Evolutionary conservation across 2,329 filamentous ascomycete genomes (phyloP), one percentile per base, ranked within the genome.

Genomic region (Emericellopsis cladophorae): DNA sequence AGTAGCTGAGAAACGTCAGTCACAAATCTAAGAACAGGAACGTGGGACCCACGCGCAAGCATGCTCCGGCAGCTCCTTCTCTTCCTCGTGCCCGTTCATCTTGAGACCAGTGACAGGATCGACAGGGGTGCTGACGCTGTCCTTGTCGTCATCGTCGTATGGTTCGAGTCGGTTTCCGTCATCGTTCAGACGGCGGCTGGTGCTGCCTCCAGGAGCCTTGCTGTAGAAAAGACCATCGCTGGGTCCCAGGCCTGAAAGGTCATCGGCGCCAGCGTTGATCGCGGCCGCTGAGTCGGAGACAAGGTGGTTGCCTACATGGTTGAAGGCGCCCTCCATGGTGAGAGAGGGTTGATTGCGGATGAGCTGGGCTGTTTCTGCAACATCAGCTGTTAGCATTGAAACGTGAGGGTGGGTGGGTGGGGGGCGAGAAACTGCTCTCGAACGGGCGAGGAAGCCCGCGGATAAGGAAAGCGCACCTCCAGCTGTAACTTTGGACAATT

Each of bases 11-110:
- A 40, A 41, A 37, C 44, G 48, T 59, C 52, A 56, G 57, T 38
- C 39, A 42, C 41, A 45, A 16, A 15, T 36, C 29, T 45, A 22
- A 18, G 14, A 40, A 14, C 3, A 18, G 33, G 10, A 11, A 21
- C n/a, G 26, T 10, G 10, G 26, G 36, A 16, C 84, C 66, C 79
- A 94, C 80, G 89, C 86, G 82, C 90, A 98, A 49, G 93, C 92
- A 68, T 98, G 92, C 46, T 85, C 70, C 22, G 92, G 92, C 41
- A 96, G 76, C 61, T 95, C 87, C 55, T 89, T 89, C 52, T 93
- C 85, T 56, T 94, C 87, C 50, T 93, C 85, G 40, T 44, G 46
- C 45, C 48, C 69, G 60, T 59, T 69, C 36, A 81, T 56, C 46
- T 69, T 74, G 48, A 79, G 56, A 40, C 79, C 81, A 51, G 79